These are phyloP conservation scores for Posidonia australis DNA, from an alignment of 106 monocot species.

Conservation along the genomic window DNA sequence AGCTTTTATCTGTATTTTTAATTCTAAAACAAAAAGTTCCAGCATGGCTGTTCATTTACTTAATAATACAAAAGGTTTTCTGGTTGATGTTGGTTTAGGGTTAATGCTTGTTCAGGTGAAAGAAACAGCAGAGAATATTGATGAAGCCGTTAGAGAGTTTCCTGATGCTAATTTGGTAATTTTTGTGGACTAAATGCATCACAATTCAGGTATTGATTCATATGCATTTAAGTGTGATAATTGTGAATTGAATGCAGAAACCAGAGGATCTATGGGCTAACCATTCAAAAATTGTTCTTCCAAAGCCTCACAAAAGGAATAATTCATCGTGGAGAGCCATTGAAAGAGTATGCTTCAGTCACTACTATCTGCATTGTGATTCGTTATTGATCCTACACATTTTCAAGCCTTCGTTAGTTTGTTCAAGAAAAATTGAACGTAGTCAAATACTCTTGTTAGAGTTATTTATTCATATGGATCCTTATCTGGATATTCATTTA, in stretches of 20 bases:
- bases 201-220: neutral
- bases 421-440: neutral
- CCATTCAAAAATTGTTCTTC: slow-evolving; percentile 67
- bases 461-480: too few relatives aligned
- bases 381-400: neutral
- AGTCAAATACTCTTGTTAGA: too few relatives aligned
- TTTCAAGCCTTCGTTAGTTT: neutral
- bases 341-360: slow-evolving; percentile 43
- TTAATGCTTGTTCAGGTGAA: slow-evolving; percentile 46
- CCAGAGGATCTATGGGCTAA: slow-evolving; percentile 92
- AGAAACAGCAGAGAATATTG: slow-evolving; percentile 92
- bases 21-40: too few relatives aligned
- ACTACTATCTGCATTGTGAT: neutral
- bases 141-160: slow-evolving; percentile 91
- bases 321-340: slow-evolving; percentile 87
- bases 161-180: slow-evolving; percentile 93
- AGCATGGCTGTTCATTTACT: too few relatives aligned
- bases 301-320: slow-evolving; percentile 75
- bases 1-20: too few relatives aligned
- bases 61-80: too few relatives aligned
- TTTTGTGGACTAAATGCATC: slow-evolving; percentile 1
- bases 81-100: too few relatives aligned
- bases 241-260: slow-evolving; percentile 39
- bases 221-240: neutral
- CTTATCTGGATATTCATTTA: too few relatives aligned